A percentile compares a stretch with the other conserved stretches of the same genome.
phyloP scores from a whole-genome alignment of 441 rosid species.

The Manihot esculenta region DNA sequence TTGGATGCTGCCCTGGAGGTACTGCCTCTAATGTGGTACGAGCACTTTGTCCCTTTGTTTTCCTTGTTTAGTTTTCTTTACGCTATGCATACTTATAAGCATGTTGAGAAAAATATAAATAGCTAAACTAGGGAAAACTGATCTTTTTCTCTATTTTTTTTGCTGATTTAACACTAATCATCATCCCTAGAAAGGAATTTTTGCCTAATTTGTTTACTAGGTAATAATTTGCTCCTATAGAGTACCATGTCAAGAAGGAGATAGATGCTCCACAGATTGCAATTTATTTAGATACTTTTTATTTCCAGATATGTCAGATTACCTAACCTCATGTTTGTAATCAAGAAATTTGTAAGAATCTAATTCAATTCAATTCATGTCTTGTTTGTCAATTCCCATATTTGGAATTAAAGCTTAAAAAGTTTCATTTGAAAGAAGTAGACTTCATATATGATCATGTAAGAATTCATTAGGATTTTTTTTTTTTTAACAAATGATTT shows the following conservation, averaged over 20 bases:
- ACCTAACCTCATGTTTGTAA: too few relatives aligned
- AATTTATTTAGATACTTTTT: background rate
- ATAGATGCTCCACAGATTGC: background rate
- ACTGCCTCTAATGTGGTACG: slow-evolving; percentile 74
- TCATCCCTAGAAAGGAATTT: background rate
- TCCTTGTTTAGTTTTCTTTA: background rate
- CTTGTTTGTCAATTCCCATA: too few relatives aligned
- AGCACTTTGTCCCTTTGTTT: slow-evolving; percentile 12
- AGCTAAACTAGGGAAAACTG: background rate
- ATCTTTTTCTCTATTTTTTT: background rate
- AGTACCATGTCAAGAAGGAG: background rate
- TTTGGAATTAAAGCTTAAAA: too few relatives aligned
- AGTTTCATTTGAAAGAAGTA: too few relatives aligned
- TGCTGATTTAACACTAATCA: background rate
- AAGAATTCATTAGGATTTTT: too few relatives aligned
- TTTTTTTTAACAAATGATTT: too few relatives aligned
- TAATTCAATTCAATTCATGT: too few relatives aligned
- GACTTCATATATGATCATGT: too few relatives aligned
- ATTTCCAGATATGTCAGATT: too few relatives aligned
- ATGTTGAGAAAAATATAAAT: background rate
- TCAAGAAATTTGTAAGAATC: too few relatives aligned
- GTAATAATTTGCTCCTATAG: background rate
- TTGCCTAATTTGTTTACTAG: background rate
- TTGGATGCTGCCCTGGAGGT: slow-evolving; percentile 67
- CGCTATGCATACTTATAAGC: slow-evolving; percentile 1